Base-by-base conservation (phyloP, 768 basidiomycete genomes). In the Russula dissimulans region DNA sequence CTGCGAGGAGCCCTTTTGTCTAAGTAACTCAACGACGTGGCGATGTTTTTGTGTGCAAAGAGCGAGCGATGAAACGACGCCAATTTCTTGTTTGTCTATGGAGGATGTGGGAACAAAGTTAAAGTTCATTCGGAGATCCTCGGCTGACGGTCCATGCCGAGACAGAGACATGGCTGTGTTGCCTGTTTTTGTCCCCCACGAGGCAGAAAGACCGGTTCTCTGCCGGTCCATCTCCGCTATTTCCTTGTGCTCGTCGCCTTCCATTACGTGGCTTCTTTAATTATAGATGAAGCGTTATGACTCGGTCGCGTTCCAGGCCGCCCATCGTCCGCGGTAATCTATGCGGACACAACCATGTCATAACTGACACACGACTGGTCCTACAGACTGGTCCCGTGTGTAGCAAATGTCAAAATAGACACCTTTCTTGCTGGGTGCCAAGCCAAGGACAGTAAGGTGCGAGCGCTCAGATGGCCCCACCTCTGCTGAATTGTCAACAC, bases 51-150 rank as follows among this genome's bases (percentile, higher is more conserved):
- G 26, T 49, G 47, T 10, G 45, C 41, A 32, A 43, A 32, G 38
- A 38, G 44, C 29, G 49, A 51, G 53, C 29, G 32, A 6, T 41
- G 42, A 22, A 38, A 42, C 17, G 22, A 39, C 18, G 26, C 6
- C 17, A 45, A 48, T 26, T 5, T 38, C 10, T 56, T 44, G 53
- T 41, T 36, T 49, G 63, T 56, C 51, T 41, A 52, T 52, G 48
- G 7, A 36, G 38, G 6, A 38, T 10, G 52, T 48, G 22, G 22
- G 22, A 26, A 54, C 54, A 66, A 58, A 49, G 65, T 66, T 66
- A 61, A 50, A 52, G 64, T 65, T 65, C 36, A 44, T 41, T 57
- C 65, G 65, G 63, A 57, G 65, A 12, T 9, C 12, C 1, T 0
- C 11, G 9, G 10, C 3, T 36, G n/a, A 18, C 45, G 61, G 61